Conservation (phyloP, 1,139 yeast species). For the Hemisphaericaspora subhashii region DNA sequence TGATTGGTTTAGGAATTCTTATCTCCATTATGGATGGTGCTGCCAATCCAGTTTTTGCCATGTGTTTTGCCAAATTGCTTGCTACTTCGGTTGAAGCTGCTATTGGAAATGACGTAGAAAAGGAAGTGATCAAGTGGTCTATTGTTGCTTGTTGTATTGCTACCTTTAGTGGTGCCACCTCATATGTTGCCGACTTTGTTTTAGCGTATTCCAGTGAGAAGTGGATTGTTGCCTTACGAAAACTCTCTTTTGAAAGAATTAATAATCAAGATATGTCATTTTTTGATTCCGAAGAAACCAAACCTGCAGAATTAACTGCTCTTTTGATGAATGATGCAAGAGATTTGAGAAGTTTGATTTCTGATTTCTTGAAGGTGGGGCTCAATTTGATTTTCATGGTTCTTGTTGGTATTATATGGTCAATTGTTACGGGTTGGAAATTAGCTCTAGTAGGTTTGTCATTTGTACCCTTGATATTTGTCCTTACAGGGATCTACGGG, state of each 20-base stretch:
- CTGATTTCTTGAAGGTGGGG: conserved; percentile 58
- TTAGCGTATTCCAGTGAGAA: conserved; percentile 64
- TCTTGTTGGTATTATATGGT: conserved; percentile 70
- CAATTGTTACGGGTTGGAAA: conserved; percentile 81
- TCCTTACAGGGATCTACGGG: conserved; percentile 55
- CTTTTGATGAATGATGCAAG: conserved; percentile 78
- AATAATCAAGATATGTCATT: conserved; percentile 56
- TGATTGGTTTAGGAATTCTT: conserved; percentile 52
- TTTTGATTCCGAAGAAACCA: conserved; percentile 41
- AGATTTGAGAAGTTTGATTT: conserved; percentile 64
- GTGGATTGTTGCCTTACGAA: conserved; percentile 63
- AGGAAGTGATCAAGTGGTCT: conserved; percentile 63
- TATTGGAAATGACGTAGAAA: conserved; percentile 20
- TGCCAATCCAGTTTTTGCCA: conserved; percentile 76
- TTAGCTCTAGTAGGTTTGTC: conserved; percentile 78
- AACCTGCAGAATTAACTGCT: conserved; percentile 62
- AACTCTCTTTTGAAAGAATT: conserved; percentile 47
- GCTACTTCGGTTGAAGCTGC: conserved; percentile 52
- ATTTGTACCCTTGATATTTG: conserved; percentile 60
- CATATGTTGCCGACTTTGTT: conserved; percentile 50
- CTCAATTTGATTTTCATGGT: conserved; percentile 56
- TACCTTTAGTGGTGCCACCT: conserved; percentile 55
- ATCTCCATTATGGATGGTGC: conserved; percentile 59
- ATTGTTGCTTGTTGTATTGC: conserved; percentile 61
- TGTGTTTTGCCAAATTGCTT: conserved; percentile 67